Conservation (phyloP, 2,329 filamentous ascomycete genomes). For the Ophiostoma quercus region DNA sequence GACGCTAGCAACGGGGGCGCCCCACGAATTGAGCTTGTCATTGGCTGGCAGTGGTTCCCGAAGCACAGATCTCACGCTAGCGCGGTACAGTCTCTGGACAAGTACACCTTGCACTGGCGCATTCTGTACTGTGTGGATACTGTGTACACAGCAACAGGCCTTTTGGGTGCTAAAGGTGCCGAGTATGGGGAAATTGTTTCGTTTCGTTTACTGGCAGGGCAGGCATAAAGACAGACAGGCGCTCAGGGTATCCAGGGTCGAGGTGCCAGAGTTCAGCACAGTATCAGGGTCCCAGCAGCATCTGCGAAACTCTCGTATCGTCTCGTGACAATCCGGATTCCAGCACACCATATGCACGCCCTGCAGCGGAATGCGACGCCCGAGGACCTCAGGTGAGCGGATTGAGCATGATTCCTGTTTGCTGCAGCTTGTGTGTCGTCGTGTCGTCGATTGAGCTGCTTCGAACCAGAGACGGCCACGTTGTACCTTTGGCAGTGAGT, state of each 20-base stretch:
- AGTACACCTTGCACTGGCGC: not conserved
- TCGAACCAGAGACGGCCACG: slow-evolving; percentile 23
- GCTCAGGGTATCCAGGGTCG: not conserved
- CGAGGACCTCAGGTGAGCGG: not conserved
- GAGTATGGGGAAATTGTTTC: slow-evolving; percentile 10
- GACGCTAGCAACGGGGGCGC: not conserved
- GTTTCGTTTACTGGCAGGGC: slow-evolving; percentile 4
- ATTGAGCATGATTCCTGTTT: not conserved
- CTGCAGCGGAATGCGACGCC: slow-evolving; percentile 10
- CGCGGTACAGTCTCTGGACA: slow-evolving; percentile 5
- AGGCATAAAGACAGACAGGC: not conserved
- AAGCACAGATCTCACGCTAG: slow-evolving; percentile 25
- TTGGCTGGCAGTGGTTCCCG: slow-evolving; percentile 21
- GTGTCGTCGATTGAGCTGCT: slow-evolving; percentile 1
- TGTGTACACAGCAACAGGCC: not conserved
- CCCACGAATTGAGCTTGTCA: slow-evolving; percentile 18
- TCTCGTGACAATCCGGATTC: not conserved
- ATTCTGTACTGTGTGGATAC: slow-evolving; percentile 2
- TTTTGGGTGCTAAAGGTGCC: not conserved
- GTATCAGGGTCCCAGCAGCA: not conserved
- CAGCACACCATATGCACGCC: not conserved
- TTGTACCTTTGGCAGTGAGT: not conserved
- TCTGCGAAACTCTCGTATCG: not conserved
- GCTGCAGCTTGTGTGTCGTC: not conserved
- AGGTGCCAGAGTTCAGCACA: not conserved